Evolutionary conservation across 2,329 filamentous ascomycete species (phyloP).

Genomic region (Colletotrichum sidae): DNA sequence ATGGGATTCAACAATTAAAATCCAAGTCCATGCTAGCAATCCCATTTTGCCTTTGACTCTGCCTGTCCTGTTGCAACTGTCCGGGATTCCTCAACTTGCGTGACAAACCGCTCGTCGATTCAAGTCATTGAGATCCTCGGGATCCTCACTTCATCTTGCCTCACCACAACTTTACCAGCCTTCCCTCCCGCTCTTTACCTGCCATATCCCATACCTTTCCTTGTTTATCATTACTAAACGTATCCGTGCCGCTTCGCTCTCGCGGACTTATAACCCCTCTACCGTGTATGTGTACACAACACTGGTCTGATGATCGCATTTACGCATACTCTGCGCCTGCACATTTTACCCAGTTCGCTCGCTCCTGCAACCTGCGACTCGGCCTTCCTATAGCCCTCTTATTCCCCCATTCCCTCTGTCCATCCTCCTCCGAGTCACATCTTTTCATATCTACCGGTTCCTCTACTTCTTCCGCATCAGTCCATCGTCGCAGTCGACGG

Average conservation of each 20-base stretch:
- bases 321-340: too few relatives aligned
- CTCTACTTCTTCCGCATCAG: background rate
- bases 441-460: background rate
- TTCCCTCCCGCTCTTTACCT: too few relatives aligned
- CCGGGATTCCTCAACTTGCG: slow-evolving; percentile 4
- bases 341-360: too few relatives aligned
- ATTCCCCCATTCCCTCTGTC: background rate
- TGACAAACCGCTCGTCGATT: background rate
- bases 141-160: too few relatives aligned
- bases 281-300: too few relatives aligned
- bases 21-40: slow-evolving; percentile 21
- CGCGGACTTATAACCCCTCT: too few relatives aligned
- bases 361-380: too few relatives aligned
- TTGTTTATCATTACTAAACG: too few relatives aligned
- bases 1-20: slow-evolving; percentile 21
- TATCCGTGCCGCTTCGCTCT: too few relatives aligned
- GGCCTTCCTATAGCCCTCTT: background rate
- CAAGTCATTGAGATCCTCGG: background rate
- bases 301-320: too few relatives aligned
- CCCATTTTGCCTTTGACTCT: slow-evolving; percentile 19
- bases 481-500: background rate
- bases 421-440: background rate
- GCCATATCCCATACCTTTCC: too few relatives aligned
- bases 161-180: too few relatives aligned
- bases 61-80: slow-evolving; percentile 14